Base-by-base conservation (phyloP, 768 basidiomycete species). In the Tylopilus balloui region DNA sequence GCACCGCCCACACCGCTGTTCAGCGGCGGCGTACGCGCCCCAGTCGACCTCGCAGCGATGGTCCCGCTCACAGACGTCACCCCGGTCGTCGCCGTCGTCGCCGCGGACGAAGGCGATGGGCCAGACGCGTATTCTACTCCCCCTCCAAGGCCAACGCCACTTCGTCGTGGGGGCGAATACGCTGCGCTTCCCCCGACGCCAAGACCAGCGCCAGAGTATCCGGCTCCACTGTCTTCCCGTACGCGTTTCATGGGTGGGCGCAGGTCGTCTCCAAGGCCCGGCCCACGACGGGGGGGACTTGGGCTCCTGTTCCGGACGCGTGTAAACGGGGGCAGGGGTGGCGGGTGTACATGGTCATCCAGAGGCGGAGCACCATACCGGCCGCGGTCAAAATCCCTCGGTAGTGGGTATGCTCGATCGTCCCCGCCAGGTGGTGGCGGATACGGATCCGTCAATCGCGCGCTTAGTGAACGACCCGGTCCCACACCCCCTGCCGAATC, bases 291-390 rank as follows among this genome's bases (percentile, higher is more conserved):
- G 7, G 67, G 52, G 3, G 67, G 54, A 59, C 74, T 78, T 4
- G 73, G 69, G 50, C 77, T 79, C 35, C 76, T 69, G 11, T 55
- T 69, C n/a, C 78, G 70, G 19, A 76, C 69, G 5, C 76, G 71
- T n/a, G 65, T 66, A 51, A 70, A 73, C 14, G 51, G 29, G 0
- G 32, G 47, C 1, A 45, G 42, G 7, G 66, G 52, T 2, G 63
- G 58, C 34, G n/a, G 4, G 1, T 24, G 55, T 2, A 28, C 9
- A 21, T 57, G 59, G 12, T 51, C 52, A 8, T 55, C 60, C 37
- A 60, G 36, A 2, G 53, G 28, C 9, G 39, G 24, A 1, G 25
- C 50, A 13, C 56, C 50, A 28, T 65, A 67, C 31, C 66, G 61
- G 10, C 58, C 53, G 21, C 69, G 64, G 2, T 71, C 69, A 37